A percentile compares a stretch with the other conserved stretches of the same genome.
phyloP scores from a whole-genome alignment of 768 basidiomycete genomes.

The Russula ochroleuca region DNA sequence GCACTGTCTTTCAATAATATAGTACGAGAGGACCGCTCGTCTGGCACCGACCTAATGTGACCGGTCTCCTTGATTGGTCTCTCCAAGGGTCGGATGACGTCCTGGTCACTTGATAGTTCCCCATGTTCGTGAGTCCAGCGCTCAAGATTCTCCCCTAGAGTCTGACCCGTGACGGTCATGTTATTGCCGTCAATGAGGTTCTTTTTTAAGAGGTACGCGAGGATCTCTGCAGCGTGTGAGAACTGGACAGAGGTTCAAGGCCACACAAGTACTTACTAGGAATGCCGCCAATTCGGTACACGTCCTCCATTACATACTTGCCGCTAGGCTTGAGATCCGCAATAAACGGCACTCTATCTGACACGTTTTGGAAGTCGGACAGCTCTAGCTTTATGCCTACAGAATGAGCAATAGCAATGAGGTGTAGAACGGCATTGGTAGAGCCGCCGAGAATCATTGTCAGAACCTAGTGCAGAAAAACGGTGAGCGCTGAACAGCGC shows the following conservation, averaged over 20 bases:
- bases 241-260: not conserved
- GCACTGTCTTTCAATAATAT: not conserved
- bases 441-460: conserved; percentile 98
- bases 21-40: not conserved
- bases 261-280: conserved; percentile 59
- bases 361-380: conserved; percentile 92
- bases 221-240: conserved; percentile 53
- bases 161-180: conserved; percentile 85
- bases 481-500: not conserved
- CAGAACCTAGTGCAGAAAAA: conserved; percentile 56
- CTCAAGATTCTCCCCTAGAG: conserved; percentile 90
- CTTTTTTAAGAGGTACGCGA: conserved; percentile 80
- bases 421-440: conserved; percentile 94
- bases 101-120: conserved; percentile 67
- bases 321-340: conserved; percentile 97
- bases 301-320: conserved; percentile 98
- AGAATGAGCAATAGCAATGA: conserved; percentile 95
- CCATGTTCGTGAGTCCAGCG: conserved; percentile 80
- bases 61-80: conserved; percentile 87
- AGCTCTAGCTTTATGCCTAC: conserved; percentile 85
- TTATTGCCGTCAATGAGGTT: conserved; percentile 87
- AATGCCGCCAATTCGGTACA: conserved; percentile 93
- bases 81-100: conserved; percentile 82
- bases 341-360: conserved; percentile 89
- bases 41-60: conserved; percentile 66